A percentile compares a stretch with the other conserved stretches of the same genome.
phyloP scores from a whole-genome alignment of 208 protist genomes.

The Trypanosomatidae sp. region DNA sequence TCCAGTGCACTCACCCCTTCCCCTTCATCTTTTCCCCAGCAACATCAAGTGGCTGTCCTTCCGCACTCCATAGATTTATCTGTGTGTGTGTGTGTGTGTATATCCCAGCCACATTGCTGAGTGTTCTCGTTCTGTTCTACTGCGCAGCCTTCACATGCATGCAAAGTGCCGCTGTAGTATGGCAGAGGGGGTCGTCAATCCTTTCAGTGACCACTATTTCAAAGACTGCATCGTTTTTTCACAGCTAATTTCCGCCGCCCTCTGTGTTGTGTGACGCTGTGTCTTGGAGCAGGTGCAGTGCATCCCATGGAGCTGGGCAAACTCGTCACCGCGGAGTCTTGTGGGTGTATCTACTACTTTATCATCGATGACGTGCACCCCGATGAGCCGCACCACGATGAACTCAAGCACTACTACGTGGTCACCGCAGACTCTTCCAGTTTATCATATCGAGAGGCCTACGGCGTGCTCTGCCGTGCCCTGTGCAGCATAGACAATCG shows the following conservation, averaged over 20 bases:
- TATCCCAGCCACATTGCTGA: neutral
- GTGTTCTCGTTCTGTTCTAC: neutral
- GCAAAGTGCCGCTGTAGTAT: neutral
- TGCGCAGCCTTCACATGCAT: neutral
- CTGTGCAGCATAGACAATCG: conserved; percentile 34
- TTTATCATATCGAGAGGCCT: conserved; percentile 47
- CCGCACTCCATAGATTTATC: neutral
- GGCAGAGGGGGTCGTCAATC: too few relatives aligned
- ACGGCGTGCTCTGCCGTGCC: conserved; percentile 49
- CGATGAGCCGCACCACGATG: conserved; percentile 39
- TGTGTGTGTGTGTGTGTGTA: neutral
- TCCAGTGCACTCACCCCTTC: neutral
- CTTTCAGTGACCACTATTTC: neutral
- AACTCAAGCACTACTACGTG: conserved; percentile 55
- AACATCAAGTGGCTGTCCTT: neutral
- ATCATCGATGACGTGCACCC: conserved; percentile 51
- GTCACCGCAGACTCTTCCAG: conserved; percentile 18
- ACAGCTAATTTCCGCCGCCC: neutral
- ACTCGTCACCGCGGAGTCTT: conserved; percentile 27
- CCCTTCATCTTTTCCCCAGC: neutral
- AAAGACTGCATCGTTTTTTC: neutral
- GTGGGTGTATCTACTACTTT: conserved; percentile 65
- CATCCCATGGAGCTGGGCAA: conserved; percentile 47
- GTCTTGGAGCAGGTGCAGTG: neutral
- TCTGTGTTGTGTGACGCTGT: neutral